Base-by-base conservation (phyloP, 2,329 filamentous ascomycete species). In the Ophiognomonia clavigignenti-juglandacearum region DNA sequence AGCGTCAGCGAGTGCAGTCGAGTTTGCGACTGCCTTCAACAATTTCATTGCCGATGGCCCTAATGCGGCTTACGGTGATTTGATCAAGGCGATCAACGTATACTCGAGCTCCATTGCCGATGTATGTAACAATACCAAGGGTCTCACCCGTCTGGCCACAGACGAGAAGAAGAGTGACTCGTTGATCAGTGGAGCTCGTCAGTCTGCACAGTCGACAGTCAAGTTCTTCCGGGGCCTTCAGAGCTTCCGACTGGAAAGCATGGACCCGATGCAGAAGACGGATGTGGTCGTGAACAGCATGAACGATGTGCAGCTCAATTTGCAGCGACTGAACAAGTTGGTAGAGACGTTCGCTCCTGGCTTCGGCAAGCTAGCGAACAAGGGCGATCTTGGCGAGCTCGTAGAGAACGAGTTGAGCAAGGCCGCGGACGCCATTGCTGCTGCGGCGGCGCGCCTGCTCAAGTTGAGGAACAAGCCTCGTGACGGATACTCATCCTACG, bases 221-320 rank as follows among this genome's bases (percentile, higher is more conserved):
- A 88, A 88, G 61, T 97, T 97, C 75, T 96, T 98, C 83, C 87
- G 92, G 40, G 85, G 86, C 46, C 79, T 98, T 19, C 88, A 95
- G 69, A 96, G 91, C 56, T 96, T 96, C 76, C 83, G 93, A 10
- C 76, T 98, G 13, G 91, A 95, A 60, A 90, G 88, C 47, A 80
- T 97, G 65, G 91, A 96, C 56, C 82, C 88, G 13, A 76, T 95
- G 54, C 88, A 95, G 65, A 96, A 95, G 80, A 95, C 90, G 3
- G 92, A 97, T 53, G 89, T 97, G 27, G 92, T 98, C 46, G 95
- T 98, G 71, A 95, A 93, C 70, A 92, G 87, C 74, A 97, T 96
- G 68, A 88, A 95, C 54, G 93, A 98, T 55, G 91, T 97, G 9
- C 88, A 96, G 64, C 86, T 95, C 68, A 90, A 95, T 57, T 75